Conservation (phyloP, 371 early-diverging fungal genomes). For the Polyrhizophydium stewartii region DNA sequence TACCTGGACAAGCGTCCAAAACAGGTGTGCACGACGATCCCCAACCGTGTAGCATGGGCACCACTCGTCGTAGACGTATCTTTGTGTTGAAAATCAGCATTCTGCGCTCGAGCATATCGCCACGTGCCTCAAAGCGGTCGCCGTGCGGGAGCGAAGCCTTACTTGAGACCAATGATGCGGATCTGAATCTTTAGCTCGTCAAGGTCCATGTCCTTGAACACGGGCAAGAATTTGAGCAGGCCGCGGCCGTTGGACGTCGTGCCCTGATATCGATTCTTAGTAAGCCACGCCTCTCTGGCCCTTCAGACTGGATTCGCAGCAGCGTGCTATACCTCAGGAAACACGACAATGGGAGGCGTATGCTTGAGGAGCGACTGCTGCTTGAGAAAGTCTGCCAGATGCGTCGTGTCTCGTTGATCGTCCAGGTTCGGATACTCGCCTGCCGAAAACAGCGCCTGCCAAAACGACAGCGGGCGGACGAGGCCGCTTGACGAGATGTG, state of each 20-base stretch:
- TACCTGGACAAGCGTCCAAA: slow-evolving; percentile 58
- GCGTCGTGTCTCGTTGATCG: slow-evolving; percentile 27
- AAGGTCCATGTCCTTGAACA: slow-evolving; percentile 2
- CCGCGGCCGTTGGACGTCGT: slow-evolving; percentile 88
- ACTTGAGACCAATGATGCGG: slow-evolving; percentile 63
- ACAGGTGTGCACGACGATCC: slow-evolving; percentile 51
- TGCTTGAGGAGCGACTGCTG: slow-evolving; percentile 12
- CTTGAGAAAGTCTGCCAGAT: slow-evolving; percentile 48
- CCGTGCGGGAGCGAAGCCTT: slow-evolving; percentile 30
- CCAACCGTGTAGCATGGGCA: slow-evolving; percentile 68
- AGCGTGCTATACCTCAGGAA: slow-evolving; percentile 61
- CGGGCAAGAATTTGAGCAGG: slow-evolving; percentile 64
- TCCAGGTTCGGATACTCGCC: slow-evolving; percentile 36
- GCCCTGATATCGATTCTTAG: slow-evolving; percentile 37
- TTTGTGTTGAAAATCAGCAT: slow-evolving; percentile 14
- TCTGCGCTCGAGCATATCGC: neutral
- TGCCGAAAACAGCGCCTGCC: slow-evolving; percentile 53
- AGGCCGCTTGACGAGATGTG: slow-evolving; percentile 53
- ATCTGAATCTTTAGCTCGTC: slow-evolving; percentile 5
- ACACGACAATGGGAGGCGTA: slow-evolving; percentile 71
- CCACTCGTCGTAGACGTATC: slow-evolving; percentile 63
- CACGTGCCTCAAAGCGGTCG: slow-evolving; percentile 15
- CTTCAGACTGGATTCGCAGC: too few species aligned
- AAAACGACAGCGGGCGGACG: slow-evolving; percentile 48
- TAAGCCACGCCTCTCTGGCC: neutral